Base-by-base conservation (phyloP, 768 basidiomycete genomes). In the Amanita molliuscula region DNA sequence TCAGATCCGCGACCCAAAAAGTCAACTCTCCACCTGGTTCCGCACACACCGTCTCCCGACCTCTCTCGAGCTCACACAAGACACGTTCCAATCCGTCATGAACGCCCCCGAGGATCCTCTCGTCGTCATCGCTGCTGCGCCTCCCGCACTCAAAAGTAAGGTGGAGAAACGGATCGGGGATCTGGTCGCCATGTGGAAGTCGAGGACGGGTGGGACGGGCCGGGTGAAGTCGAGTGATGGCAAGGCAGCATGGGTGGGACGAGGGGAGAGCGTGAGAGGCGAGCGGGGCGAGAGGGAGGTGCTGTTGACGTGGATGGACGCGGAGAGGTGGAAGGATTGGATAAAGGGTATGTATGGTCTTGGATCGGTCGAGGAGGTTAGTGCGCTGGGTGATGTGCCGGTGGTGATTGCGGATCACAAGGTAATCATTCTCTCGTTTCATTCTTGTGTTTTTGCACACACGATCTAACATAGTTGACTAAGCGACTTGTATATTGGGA, bases 281-380 rank as follows among this genome's bases (percentile, higher is more conserved):
- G 49, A 50, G 21, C n/a, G 8, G 21, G 23, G 26, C 3, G 41
- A 50, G 33, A 65, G 74, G 31, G 75, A 80, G 37, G 83, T 95
- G 0, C 77, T 93, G 44, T 96, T 93, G 65, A 75, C 84, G 7
- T 92, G 85, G 84, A 92, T 96, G 79, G 90, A 99, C 59, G 77
- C 71, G 2, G 81, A 79, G 21, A 77, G 74, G 64, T 97, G 95
- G 93, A 73, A 65, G 21, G 81, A 77, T 45, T 97, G 93, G 93
- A 69, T 95, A 67, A 91, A 88, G 72, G 82, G 81, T 57, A 91
- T 91, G 81, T 98, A 97, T 67, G 83, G 84, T 25, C 69, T 92
- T 56, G 69, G 58, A 47, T 54, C 55, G 6, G 54, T 58, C 15
- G 54, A 53, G 11, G 47, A 49, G 3, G 57, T 57, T 3, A 35